Evolutionary conservation across 1,284 basidiomycete genomes (phyloP).

Genomic region (Flammula alnicola): DNA sequence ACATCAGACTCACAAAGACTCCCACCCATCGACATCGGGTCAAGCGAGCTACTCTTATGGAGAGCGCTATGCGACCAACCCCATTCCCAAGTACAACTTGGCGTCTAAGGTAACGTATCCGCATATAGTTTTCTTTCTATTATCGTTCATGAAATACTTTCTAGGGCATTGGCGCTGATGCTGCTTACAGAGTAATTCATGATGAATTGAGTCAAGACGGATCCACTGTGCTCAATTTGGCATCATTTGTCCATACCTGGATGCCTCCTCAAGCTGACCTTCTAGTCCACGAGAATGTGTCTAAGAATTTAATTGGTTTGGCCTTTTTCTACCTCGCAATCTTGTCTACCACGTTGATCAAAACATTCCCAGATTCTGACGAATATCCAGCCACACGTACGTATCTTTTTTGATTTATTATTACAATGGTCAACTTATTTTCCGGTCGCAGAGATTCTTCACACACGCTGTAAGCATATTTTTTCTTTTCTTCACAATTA

Average conservation of each 20-base stretch:
- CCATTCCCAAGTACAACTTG: conserved; percentile 73
- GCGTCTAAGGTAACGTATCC: conserved; percentile 52
- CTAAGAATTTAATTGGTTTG: conserved; percentile 82
- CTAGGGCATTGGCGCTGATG: conserved; percentile 58
- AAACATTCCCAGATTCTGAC: conserved; percentile 48
- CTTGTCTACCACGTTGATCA: not conserved
- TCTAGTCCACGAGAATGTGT: conserved; percentile 84
- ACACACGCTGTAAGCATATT: conserved; percentile 71
- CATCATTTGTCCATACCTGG: conserved; percentile 79
- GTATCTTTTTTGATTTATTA: conserved; percentile 22
- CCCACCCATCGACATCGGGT: conserved; percentile 40
- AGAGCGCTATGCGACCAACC: conserved; percentile 64
- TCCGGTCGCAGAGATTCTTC: conserved; percentile 59
- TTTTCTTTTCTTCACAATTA: not conserved
- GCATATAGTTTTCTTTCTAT: not conserved
- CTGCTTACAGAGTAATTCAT: conserved; percentile 82
- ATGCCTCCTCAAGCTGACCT: conserved; percentile 61
- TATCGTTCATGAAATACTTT: conserved; percentile 1
- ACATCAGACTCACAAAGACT: conserved; percentile 38
- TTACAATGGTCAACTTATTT: not conserved
- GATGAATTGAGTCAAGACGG: conserved; percentile 84
- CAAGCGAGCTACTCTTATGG: conserved; percentile 55
- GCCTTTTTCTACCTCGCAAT: not conserved
- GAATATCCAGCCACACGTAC: conserved; percentile 87
- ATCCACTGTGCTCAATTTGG: conserved; percentile 80